Conservation (phyloP, 108 stramenopile genomes). For the Cyclotella kingstonii region DNA sequence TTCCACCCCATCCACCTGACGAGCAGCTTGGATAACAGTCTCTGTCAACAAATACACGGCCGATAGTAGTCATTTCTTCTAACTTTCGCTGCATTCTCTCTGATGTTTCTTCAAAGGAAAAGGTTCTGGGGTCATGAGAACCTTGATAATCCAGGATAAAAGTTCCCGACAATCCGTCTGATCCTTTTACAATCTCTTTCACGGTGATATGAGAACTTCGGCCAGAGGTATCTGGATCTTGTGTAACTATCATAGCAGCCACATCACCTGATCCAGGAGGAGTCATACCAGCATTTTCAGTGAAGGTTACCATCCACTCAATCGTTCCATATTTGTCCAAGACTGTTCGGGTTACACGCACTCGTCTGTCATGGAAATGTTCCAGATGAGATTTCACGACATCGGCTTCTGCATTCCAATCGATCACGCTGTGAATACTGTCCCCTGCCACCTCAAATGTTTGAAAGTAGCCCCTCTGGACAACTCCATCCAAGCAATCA, state of each 20-base stretch:
- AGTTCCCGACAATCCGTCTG: constrained; percentile 57
- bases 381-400: constrained; percentile 45
- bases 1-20: constrained; percentile 77
- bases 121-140: constrained; percentile 29
- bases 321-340: constrained; percentile 74
- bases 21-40: constrained; percentile 57
- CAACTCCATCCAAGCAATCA: constrained; percentile 64
- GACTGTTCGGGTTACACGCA: constrained; percentile 62
- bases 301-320: constrained; percentile 65
- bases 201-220: constrained; percentile 40
- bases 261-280: constrained; percentile 81
- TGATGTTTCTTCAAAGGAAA: constrained; percentile 62
- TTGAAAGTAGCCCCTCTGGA: constrained; percentile 53
- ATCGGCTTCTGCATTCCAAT: constrained; percentile 58
- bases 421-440: constrained; percentile 16
- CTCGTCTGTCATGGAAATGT: constrained; percentile 33
- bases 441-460: constrained; percentile 51
- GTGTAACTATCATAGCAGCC: constrained; percentile 39
- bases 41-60: constrained; percentile 56
- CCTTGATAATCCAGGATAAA: constrained; percentile 59
- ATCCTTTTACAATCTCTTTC: constrained; percentile 57
- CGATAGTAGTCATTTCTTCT: constrained; percentile 71
- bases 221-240: constrained; percentile 47
- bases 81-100: constrained; percentile 57
- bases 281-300: constrained; percentile 50